These are phyloP conservation scores for Coelastrella sp. DNA, from an alignment of 139 green algal species.

Conservation along the genomic window DNA sequence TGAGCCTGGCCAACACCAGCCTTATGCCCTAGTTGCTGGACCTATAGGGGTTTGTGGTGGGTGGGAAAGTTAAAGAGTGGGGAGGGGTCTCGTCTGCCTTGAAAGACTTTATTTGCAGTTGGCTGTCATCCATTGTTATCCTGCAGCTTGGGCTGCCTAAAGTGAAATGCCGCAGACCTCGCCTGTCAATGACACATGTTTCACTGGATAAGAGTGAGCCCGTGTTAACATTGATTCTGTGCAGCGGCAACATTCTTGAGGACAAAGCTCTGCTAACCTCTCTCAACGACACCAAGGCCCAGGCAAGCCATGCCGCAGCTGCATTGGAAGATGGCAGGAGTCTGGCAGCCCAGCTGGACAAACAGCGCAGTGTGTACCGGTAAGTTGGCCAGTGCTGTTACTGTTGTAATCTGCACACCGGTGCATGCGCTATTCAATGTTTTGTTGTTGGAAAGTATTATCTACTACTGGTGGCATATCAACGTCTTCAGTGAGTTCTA, in stretches of 20 bases:
- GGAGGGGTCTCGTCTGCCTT: background rate
- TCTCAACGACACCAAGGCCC: constrained; percentile 85
- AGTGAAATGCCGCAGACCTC: too few relatives aligned
- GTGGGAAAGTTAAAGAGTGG: background rate
- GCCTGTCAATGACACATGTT: too few relatives aligned
- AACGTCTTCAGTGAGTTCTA: too few relatives aligned
- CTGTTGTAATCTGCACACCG: background rate
- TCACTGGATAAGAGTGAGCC: too few relatives aligned
- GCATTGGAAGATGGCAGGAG: constrained; percentile 67
- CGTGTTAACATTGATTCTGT: background rate
- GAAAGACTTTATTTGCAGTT: background rate
- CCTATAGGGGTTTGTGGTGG: background rate
- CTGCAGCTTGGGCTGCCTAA: too few relatives aligned
- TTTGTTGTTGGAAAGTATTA: too few relatives aligned
- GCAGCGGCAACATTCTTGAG: constrained; percentile 81
- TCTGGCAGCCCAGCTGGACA: constrained; percentile 61
- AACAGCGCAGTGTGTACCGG: constrained; percentile 36
- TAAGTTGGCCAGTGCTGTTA: background rate
- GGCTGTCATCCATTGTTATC: too few relatives aligned
- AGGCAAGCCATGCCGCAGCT: constrained; percentile 64
- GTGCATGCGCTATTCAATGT: background rate
- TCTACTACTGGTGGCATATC: too few relatives aligned
- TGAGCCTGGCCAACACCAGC: too few relatives aligned
- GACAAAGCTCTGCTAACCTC: constrained; percentile 82
- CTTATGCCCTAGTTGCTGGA: too few relatives aligned